These are phyloP conservation scores for Geranium brycei DNA, from an alignment of 345 rosid genomes.

Conservation along the genomic window DNA sequence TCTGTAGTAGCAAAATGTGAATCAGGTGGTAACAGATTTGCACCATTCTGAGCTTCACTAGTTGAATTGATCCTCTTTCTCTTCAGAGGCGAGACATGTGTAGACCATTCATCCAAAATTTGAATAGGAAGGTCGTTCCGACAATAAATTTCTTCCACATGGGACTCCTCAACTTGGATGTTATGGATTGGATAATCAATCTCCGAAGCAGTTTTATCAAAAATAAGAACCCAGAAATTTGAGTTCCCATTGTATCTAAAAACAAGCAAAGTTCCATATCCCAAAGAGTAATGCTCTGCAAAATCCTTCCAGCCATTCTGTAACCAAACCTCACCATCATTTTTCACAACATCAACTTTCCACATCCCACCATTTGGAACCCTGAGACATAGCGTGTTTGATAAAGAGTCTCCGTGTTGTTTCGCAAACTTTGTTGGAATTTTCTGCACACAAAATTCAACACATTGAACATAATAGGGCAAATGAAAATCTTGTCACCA, in stretches of 20 bases:
- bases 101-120: not conserved
- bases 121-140: not conserved
- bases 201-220: conserved; percentile 9
- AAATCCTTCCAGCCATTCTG: conserved; percentile 10
- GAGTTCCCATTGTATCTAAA: conserved; percentile 4
- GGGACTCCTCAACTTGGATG: not conserved
- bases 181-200: conserved; percentile 8
- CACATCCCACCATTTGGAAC: conserved; percentile 12
- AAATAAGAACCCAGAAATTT: conserved; percentile 6
- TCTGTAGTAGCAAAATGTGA: not conserved
- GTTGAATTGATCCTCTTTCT: not conserved
- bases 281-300: conserved; percentile 4
- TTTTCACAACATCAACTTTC: conserved; percentile 8
- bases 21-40: not conserved
- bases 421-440: conserved; percentile 15
- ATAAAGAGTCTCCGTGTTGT: conserved; percentile 4
- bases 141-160: too few species aligned
- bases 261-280: conserved; percentile 8
- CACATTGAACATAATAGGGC: not conserved
- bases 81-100: not conserved
- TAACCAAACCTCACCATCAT: conserved; percentile 4
- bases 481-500: not conserved
- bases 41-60: not conserved
- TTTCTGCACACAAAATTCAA: conserved; percentile 7
- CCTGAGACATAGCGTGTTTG: not conserved